Evolutionary conservation across 1,139 yeast genomes (phyloP), one percentile per base, ranked within the genome.

Genomic region (Waltiozyma sp.): DNA sequence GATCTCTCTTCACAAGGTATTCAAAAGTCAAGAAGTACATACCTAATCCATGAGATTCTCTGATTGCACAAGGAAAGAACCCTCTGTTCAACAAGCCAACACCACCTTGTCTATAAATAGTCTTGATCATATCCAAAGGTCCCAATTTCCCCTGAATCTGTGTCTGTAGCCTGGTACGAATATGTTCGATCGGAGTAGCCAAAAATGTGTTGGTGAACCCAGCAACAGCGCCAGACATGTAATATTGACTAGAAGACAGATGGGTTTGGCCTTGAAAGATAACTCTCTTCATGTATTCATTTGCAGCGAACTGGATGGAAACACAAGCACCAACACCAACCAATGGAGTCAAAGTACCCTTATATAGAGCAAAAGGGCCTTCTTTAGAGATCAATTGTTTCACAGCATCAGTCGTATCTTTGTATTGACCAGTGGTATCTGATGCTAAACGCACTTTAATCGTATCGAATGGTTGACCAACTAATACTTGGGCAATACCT

Each of bases 401-500:
- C 37, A 87, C 78, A 6, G 87, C 95, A 54, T 86, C 94, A 41
- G 76, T 56, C 0, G 96, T 82, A 4, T 88, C 87, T 14, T 66
- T 65, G 53, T 85, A 85, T 21, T 80, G 76, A 4, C 93, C 91
- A 40, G 77, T 80, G 2, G 87, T 78, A 1, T 94, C 87, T 9
- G 91, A 80, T 58, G 89, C 96, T 40, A 89, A 69, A 49, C 97
- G 73, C 35, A 89, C 96, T 62, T 88, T 89, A 40, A 93, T 86
- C 11, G 95, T 86, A 61, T 89, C 97, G 56, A 89, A 89, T 13
- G 97, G 97, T 63, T 89, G 96, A 28, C 96, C 96, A n/a, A 83
- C 86, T 40, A 89, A 68, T 14, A 89, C 96, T 64, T 89, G 97
- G 15, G 96, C 88, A 39, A 89, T 77, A 46, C 97, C 97, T 47